A percentile compares a stretch with the other conserved stretches of the same genome.
phyloP scores from a whole-genome alignment of 768 basidiomycete genomes.

The Symmetrospora coprosmae region DNA sequence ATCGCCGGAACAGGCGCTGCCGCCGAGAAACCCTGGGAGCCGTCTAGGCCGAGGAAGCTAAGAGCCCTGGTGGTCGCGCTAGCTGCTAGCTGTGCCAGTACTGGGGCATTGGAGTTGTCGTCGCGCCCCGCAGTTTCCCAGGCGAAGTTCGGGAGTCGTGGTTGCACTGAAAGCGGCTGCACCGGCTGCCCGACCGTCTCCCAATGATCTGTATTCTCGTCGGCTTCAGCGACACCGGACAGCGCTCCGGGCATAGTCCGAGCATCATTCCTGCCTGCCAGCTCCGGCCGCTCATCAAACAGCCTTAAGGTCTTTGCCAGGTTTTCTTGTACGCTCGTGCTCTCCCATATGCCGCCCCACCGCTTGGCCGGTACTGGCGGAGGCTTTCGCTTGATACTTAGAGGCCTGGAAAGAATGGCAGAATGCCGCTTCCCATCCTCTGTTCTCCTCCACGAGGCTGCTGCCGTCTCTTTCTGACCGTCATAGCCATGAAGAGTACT shows the following conservation, averaged over 20 bases:
- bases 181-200: neutral
- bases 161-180: too few relatives aligned
- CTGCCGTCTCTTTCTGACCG: neutral
- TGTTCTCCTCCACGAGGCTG: conserved; percentile 8
- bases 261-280: too few relatives aligned
- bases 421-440: conserved; percentile 20
- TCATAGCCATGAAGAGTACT: neutral
- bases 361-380: conserved; percentile 22
- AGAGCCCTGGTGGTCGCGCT: too few relatives aligned
- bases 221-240: neutral
- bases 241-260: neutral
- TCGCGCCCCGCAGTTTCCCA: too few relatives aligned
- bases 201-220: neutral
- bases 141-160: too few relatives aligned
- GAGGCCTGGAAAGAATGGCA: conserved; percentile 12
- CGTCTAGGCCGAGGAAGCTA: too few relatives aligned
- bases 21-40: too few relatives aligned
- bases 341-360: conserved; percentile 17
- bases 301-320: neutral
- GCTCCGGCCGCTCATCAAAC: neutral
- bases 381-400: conserved; percentile 23
- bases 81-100: too few relatives aligned
- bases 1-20: too few relatives aligned
- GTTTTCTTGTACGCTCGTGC: conserved; percentile 1
- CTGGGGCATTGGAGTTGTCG: too few relatives aligned